A percentile compares a stretch with the other conserved stretches of the same genome.
Evolutionary conservation across 1,139 yeast genomes (phyloP).

Genomic region (Geotrichum fermentans): DNA sequence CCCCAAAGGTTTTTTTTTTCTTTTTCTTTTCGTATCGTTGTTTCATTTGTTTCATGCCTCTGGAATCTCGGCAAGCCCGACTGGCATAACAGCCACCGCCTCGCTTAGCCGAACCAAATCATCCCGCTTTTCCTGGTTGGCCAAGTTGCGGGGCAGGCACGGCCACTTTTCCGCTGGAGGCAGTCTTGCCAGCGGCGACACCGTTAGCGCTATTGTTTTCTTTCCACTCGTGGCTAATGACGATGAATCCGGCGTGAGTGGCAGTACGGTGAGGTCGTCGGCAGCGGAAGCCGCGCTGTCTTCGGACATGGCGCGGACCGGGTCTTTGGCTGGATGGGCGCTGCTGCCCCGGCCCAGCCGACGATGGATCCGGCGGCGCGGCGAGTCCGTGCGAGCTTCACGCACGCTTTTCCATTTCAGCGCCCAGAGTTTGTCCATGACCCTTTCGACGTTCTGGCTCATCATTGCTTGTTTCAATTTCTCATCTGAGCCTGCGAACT

Average conservation of each 20-base stretch:
- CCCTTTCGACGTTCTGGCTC: background rate
- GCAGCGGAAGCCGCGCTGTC: background rate
- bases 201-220: background rate
- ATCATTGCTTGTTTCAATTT: no score
- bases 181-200: background rate
- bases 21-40: no score
- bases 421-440: background rate
- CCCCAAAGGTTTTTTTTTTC: no score
- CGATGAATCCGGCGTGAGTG: background rate
- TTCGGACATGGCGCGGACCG: background rate
- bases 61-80: no score
- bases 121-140: background rate
- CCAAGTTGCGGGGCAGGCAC: slow-evolving; percentile 11
- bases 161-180: slow-evolving; percentile 6
- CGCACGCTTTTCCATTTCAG: background rate
- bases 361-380: no score
- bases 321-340: no score
- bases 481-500: no score
- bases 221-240: background rate
- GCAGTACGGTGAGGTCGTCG: background rate
- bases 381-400: background rate
- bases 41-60: no score
- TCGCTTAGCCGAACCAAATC: background rate
- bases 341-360: no score
- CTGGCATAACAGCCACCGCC: slow-evolving; percentile 6